Percentiles rank a stretch among this genome's conserved stretches.
These are phyloP conservation scores for Blastobotrys chiropterorum DNA, from an alignment of 805 yeast species.

Conservation along the genomic window DNA sequence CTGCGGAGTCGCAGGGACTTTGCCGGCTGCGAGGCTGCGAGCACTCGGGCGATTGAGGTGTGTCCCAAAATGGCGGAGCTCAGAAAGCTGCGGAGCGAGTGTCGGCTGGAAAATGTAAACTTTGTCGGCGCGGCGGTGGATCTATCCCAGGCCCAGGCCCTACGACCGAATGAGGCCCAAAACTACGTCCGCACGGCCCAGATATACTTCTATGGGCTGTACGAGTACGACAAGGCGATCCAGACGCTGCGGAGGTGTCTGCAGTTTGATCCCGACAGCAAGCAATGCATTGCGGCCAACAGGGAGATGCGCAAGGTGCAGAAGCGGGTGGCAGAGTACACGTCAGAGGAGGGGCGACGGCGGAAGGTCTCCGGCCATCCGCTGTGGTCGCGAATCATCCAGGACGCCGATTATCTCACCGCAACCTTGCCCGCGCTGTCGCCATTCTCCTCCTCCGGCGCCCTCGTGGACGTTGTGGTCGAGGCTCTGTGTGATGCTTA, in stretches of 20 bases:
- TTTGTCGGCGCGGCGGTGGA: slow-evolving; percentile 32
- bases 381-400: slow-evolving; percentile 15
- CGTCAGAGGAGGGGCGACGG: slow-evolving; percentile 14
- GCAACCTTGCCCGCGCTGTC: too few relatives aligned
- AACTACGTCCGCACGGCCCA: slow-evolving; percentile 26
- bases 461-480: slow-evolving; percentile 28
- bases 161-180: slow-evolving; percentile 22
- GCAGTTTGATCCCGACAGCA: slow-evolving; percentile 68
- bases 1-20: slow-evolving; percentile 13
- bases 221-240: slow-evolving; percentile 47
- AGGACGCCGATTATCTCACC: too few relatives aligned
- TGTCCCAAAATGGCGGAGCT: slow-evolving; percentile 25
- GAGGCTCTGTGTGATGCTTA: slow-evolving; percentile 39
- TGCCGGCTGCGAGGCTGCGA: slow-evolving; percentile 22
- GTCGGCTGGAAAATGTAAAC: slow-evolving; percentile 28
- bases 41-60: slow-evolving; percentile 24
- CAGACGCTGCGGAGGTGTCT: slow-evolving; percentile 59
- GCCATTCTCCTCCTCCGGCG: slow-evolving; percentile 7
- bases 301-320: slow-evolving; percentile 24
- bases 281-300: slow-evolving; percentile 44
- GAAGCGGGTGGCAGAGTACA: slow-evolving; percentile 21
- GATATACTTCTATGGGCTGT: slow-evolving; percentile 45
- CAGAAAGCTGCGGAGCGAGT: slow-evolving; percentile 29
- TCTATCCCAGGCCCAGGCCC: slow-evolving; percentile 24
- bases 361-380: slow-evolving; percentile 23